phyloP scores from a whole-genome alignment of 768 basidiomycete genomes.

The Tulasnella sp. region DNA sequence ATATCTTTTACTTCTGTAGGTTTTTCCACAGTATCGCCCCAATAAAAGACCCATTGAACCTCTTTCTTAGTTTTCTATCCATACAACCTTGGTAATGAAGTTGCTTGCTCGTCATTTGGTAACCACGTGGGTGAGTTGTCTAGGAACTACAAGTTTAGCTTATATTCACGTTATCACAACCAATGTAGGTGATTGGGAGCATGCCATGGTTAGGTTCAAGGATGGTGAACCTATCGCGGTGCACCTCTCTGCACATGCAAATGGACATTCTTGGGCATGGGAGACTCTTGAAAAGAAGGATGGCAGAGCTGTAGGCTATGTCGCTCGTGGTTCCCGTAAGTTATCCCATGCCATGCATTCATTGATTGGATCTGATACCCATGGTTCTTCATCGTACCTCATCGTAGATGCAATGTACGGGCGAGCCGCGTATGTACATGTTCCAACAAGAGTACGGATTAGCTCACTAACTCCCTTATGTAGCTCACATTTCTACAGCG shows the following conservation, averaged over 20 bases:
- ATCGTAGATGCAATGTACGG: slow-evolving; percentile 16
- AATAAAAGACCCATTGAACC: not conserved
- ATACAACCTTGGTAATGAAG: slow-evolving; percentile 10
- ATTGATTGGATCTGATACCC: not conserved
- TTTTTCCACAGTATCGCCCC: not conserved
- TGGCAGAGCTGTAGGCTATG: slow-evolving; percentile 13
- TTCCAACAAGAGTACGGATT: not conserved
- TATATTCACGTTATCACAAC: too few species aligned
- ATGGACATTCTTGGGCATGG: slow-evolving; percentile 14
- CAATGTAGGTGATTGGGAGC: slow-evolving; percentile 12
- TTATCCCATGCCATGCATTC: not conserved
- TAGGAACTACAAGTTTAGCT: not conserved
- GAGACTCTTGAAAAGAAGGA: slow-evolving; percentile 12
- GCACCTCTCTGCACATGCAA: slow-evolving; percentile 14
- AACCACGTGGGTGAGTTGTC: slow-evolving; percentile 10
- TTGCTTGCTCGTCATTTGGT: slow-evolving; percentile 5
- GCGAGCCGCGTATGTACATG: slow-evolving; percentile 5
- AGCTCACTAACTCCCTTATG: not conserved
- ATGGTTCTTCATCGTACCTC: not conserved
- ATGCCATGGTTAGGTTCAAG: slow-evolving; percentile 14
- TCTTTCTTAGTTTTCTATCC: slow-evolving; percentile 9
- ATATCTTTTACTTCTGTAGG: slow-evolving; percentile 15
- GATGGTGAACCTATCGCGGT: slow-evolving; percentile 11
- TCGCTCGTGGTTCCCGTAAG: slow-evolving; percentile 16
- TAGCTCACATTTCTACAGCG: slow-evolving; percentile 12